Conservation (phyloP, 1,284 basidiomycete species). For the Trichosporon coremiiforme region DNA sequence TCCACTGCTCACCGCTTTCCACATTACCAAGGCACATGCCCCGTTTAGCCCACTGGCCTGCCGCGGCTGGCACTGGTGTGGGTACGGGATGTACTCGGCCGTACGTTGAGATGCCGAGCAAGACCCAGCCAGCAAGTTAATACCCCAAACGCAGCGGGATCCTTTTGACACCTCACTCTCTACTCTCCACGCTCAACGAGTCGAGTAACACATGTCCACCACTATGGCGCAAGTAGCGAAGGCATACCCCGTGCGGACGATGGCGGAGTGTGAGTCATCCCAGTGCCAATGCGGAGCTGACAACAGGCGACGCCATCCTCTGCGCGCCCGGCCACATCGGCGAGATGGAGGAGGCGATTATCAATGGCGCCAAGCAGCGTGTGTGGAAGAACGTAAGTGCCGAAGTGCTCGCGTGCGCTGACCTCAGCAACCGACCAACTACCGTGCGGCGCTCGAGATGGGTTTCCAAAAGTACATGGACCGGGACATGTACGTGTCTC, state of each 20-base stretch:
- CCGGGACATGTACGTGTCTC: constrained; percentile 7
- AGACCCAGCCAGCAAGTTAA: not conserved
- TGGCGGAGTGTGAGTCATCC: constrained; percentile 11
- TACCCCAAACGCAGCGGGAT: not conserved
- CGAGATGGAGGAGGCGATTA: constrained; percentile 41
- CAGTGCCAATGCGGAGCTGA: not conserved
- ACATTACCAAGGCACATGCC: constrained; percentile 3
- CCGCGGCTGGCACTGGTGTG: too few species aligned
- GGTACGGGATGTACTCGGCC: not conserved
- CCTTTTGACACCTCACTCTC: not conserved
- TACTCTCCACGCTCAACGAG: not conserved
- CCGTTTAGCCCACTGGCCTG: not conserved
- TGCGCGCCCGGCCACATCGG: constrained; percentile 41
- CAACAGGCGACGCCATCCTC: constrained; percentile 28
- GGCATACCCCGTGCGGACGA: constrained; percentile 15
- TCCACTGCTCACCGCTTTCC: constrained; percentile 5
- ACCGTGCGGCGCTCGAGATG: constrained; percentile 14
- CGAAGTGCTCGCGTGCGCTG: not conserved
- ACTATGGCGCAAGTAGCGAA: constrained; percentile 5
- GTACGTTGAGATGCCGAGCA: not conserved
- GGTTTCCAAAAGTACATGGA: constrained; percentile 11
- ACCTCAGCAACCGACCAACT: not conserved
- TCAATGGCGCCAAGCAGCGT: constrained; percentile 37
- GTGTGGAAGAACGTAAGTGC: constrained; percentile 48
- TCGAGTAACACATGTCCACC: not conserved